A percentile compares a stretch with the other conserved stretches of the same genome.
Evolutionary conservation across 2,329 filamentous ascomycete species (phyloP).

Genomic region (Aspergillus brunneoviolaceus): DNA sequence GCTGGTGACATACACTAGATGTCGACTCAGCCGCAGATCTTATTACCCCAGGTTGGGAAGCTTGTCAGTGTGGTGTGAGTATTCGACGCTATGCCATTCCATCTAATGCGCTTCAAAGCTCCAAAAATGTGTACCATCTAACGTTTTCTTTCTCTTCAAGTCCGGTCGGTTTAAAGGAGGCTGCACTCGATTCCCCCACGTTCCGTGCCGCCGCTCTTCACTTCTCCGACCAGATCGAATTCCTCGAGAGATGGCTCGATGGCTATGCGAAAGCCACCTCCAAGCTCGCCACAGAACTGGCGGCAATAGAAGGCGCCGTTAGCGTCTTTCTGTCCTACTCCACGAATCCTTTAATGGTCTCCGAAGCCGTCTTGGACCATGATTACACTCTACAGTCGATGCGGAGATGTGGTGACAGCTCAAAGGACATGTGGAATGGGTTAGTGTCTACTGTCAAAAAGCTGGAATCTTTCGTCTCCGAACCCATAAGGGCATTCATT

Average conservation of each 20-base stretch:
- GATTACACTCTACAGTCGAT: slow-evolving; percentile 91
- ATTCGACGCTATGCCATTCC: background rate
- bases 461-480: slow-evolving; percentile 72
- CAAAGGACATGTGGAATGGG: slow-evolving; percentile 82
- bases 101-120: background rate
- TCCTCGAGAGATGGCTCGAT: slow-evolving; percentile 89
- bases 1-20: slow-evolving; percentile 40
- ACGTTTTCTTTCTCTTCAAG: slow-evolving; percentile 35
- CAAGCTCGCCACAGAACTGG: slow-evolving; percentile 64
- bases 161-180: slow-evolving; percentile 88
- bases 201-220: slow-evolving; percentile 85
- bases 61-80: slow-evolving; percentile 49
- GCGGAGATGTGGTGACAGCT: slow-evolving; percentile 79
- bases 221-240: slow-evolving; percentile 88
- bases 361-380: slow-evolving; percentile 85
- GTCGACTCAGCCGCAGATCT: slow-evolving; percentile 40
- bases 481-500: slow-evolving; percentile 79
- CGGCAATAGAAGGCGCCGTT: slow-evolving; percentile 75
- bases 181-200: slow-evolving; percentile 91
- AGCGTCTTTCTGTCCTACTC: slow-evolving; percentile 74
- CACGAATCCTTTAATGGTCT: slow-evolving; percentile 69
- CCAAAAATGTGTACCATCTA: slow-evolving; percentile 10
- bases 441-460: slow-evolving; percentile 72
- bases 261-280: slow-evolving; percentile 63
- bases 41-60: slow-evolving; percentile 43